These are phyloP conservation scores for Stephanocyclus meneghinianus DNA, from an alignment of 352 stramenopile species.

Conservation along the genomic window DNA sequence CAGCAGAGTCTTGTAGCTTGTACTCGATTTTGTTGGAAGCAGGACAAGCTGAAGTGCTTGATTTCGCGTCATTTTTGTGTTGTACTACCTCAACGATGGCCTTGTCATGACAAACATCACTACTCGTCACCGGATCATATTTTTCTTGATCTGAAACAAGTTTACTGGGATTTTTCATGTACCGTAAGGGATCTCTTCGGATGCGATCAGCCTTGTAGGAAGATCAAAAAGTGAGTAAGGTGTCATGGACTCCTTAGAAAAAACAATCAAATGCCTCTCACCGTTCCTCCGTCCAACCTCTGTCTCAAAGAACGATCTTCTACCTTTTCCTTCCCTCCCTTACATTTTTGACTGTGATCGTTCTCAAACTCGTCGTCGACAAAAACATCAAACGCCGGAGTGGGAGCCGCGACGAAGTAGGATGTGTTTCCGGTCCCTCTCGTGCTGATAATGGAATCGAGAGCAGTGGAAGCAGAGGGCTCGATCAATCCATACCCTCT, in stretches of 20 bases:
- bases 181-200: slow-evolving; percentile 69
- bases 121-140: slow-evolving; percentile 16
- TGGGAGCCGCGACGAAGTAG: neutral
- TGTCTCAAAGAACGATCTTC: slow-evolving; percentile 74
- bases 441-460: slow-evolving; percentile 15
- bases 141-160: slow-evolving; percentile 56
- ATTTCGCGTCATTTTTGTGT: too few relatives aligned
- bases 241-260: neutral
- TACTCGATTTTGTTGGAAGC: neutral
- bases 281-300: slow-evolving; percentile 60
- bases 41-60: neutral
- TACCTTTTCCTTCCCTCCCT: slow-evolving; percentile 15
- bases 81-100: neutral
- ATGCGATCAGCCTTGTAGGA: slow-evolving; percentile 62
- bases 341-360: neutral
- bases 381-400: slow-evolving; percentile 72
- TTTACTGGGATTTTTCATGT: slow-evolving; percentile 69
- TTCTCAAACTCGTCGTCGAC: slow-evolving; percentile 66
- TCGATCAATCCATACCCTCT: slow-evolving; percentile 61
- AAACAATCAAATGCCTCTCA: slow-evolving; percentile 29
- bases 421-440: slow-evolving; percentile 25
- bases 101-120: neutral
- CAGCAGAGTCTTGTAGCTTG: neutral
- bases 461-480: neutral
- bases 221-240: slow-evolving; percentile 4